These are phyloP conservation scores for Saccharomycopsis malanga DNA, from an alignment of 805 yeast species.

Conservation along the genomic window DNA sequence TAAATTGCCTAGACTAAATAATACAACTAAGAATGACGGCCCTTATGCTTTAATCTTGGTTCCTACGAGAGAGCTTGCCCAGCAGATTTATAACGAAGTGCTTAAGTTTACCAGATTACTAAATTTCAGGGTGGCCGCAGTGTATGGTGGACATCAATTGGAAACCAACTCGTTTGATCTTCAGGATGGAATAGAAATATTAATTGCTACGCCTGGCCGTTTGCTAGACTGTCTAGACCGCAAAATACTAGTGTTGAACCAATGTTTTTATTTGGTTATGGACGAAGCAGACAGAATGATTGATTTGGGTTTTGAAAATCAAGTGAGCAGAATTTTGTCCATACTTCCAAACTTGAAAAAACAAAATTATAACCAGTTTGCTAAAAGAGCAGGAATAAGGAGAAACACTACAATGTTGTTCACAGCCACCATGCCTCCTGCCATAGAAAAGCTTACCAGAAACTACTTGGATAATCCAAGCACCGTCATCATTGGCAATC, in stretches of 20 bases:
- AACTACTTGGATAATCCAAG: constrained; percentile 57
- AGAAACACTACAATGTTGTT: constrained; percentile 76
- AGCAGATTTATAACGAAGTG: constrained; percentile 71
- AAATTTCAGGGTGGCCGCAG: constrained; percentile 44
- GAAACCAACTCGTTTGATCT: constrained; percentile 61
- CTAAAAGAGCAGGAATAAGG: constrained; percentile 6
- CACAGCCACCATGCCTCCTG: constrained; percentile 85
- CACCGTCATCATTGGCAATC: constrained; percentile 57
- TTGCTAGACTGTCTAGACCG: constrained; percentile 72
- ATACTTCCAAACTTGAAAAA: constrained; percentile 39
- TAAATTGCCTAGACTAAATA: constrained; percentile 33
- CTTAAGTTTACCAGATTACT: constrained; percentile 37
- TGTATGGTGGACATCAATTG: constrained; percentile 87
- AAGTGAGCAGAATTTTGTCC: constrained; percentile 53
- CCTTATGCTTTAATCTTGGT: constrained; percentile 73
- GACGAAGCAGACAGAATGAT: constrained; percentile 97
- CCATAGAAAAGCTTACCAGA: constrained; percentile 60
- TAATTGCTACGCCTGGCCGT: constrained; percentile 94
- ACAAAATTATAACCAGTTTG: not conserved
- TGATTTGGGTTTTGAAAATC: constrained; percentile 87
- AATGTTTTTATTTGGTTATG: constrained; percentile 63
- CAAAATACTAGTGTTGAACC: constrained; percentile 50
- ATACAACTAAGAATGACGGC: constrained; percentile 41
- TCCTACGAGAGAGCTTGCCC: constrained; percentile 91
- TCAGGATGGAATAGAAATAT: constrained; percentile 61